These are phyloP conservation scores for Globisporangium spinosum DNA, from an alignment of 352 stramenopile species.

Conservation along the genomic window DNA sequence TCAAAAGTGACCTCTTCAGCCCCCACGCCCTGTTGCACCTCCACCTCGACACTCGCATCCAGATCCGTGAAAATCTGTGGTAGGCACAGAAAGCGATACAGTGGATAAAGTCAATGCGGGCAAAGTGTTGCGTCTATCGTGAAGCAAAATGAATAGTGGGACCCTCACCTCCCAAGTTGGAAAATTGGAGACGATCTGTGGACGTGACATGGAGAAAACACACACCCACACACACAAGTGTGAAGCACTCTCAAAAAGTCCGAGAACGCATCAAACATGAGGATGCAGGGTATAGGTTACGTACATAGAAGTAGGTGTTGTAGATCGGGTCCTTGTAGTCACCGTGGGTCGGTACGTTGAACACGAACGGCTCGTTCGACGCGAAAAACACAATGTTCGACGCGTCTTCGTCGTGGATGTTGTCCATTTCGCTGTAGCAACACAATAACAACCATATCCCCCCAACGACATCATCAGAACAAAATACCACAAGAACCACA, in stretches of 20 bases:
- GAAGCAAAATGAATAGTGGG: neutral
- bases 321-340: slow-evolving; percentile 43
- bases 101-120: neutral
- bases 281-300: neutral
- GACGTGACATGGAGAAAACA: neutral
- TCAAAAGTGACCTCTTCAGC: slow-evolving; percentile 55
- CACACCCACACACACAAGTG: neutral
- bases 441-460: neutral
- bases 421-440: slow-evolving; percentile 42
- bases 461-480: neutral
- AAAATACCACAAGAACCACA: neutral
- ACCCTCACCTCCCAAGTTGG: slow-evolving; percentile 11
- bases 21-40: slow-evolving; percentile 43
- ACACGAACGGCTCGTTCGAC: slow-evolving; percentile 62
- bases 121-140: neutral
- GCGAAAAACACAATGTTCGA: slow-evolving; percentile 79
- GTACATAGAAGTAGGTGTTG: slow-evolving; percentile 62
- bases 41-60: slow-evolving; percentile 34
- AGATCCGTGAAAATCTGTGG: slow-evolving; percentile 61
- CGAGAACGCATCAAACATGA: neutral
- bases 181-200: slow-evolving; percentile 14
- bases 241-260: neutral
- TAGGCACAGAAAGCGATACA: neutral
- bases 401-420: slow-evolving; percentile 30
- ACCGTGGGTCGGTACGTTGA: slow-evolving; percentile 46